Evolutionary conservation across 2,329 filamentous ascomycete genomes (phyloP), one percentile per base, ranked within the genome.

Genomic region (Myriosclerotinia scirpicola): DNA sequence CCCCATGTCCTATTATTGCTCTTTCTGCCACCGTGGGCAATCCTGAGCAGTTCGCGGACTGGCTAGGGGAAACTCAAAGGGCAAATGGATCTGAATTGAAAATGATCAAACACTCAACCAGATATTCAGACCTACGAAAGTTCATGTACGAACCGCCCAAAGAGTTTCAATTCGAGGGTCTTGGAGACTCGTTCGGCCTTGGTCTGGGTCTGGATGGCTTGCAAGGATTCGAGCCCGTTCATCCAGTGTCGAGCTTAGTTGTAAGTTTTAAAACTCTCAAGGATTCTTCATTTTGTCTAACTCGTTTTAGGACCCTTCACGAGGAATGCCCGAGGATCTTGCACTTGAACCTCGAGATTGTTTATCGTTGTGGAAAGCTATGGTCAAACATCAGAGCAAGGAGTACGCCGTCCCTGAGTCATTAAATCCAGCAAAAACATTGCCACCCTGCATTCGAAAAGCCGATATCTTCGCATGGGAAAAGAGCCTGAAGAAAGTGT

Each of bases 21-120:
- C 82, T 94, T 1, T 93, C 90, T 1, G 91, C 90, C 1, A 94
- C 91, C 0, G 88, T 94, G 17, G 90, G 90, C 5, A 93, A 93
- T 69, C 89, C 90, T 0, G 76, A 83, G 1, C 85, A 90, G 71
- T 92, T 94, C 77, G 84, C 81, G 64, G 80, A 82, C 38, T 93
- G 90, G 90, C 81, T 94, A 0, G 79, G 80, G 0, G 81, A 81
- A 3, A 87, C 89, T 0, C 89, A 93, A 72, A 82, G 81, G 66
- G 81, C 82, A 1, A 87, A 87, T 67, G 88, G 88, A 0, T 83
- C 84, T 52, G 81, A 89, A 0, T 74, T 93, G 17, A 84, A 83
- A 30, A 90, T 90, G 83, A 85, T 93, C 15, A 80, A 87, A 54
- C 89, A 93, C 72, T 79, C 80, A 1, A 83, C 87, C 46, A 82